phyloP scores from a whole-genome alignment of 2,329 filamentous ascomycete genomes.

The Penicillium carneum region DNA sequence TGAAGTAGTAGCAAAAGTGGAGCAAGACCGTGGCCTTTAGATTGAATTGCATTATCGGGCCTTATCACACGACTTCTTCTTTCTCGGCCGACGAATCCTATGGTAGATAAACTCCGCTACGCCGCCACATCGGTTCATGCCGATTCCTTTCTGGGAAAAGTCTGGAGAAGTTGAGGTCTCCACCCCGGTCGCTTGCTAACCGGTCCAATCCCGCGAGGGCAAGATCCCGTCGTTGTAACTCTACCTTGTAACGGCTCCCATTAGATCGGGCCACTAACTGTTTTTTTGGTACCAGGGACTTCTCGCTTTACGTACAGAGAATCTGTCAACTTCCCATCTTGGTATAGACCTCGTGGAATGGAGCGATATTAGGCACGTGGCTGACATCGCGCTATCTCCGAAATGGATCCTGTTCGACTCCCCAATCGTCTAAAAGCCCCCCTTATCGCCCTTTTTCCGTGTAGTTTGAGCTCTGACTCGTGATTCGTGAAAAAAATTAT shows the following conservation, averaged over 20 bases:
- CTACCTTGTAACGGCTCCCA: constrained; percentile 21
- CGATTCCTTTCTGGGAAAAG: constrained; percentile 2
- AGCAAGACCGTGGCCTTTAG: neutral
- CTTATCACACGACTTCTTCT: constrained; percentile 3
- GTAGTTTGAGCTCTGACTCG: neutral
- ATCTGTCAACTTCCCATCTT: neutral
- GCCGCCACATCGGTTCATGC: constrained; percentile 16
- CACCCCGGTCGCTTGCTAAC: constrained; percentile 18
- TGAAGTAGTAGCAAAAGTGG: neutral
- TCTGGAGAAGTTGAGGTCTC: constrained; percentile 20
- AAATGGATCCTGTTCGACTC: neutral
- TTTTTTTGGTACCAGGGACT: neutral
- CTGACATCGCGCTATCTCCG: neutral
- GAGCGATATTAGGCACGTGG: neutral
- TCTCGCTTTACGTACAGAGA: neutral
- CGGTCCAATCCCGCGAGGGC: constrained; percentile 4
- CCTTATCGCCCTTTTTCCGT: neutral
- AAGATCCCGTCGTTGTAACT: constrained; percentile 19
- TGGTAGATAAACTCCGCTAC: neutral
- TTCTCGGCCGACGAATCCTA: constrained; percentile 12
- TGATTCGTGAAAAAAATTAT: neutral
- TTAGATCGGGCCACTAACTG: neutral
- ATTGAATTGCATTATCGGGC: neutral
- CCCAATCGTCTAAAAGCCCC: neutral
- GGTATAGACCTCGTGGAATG: neutral